Base-by-base conservation (phyloP, 495 filamentous ascomycete species). In the Lasiosphaeria hispida region DNA sequence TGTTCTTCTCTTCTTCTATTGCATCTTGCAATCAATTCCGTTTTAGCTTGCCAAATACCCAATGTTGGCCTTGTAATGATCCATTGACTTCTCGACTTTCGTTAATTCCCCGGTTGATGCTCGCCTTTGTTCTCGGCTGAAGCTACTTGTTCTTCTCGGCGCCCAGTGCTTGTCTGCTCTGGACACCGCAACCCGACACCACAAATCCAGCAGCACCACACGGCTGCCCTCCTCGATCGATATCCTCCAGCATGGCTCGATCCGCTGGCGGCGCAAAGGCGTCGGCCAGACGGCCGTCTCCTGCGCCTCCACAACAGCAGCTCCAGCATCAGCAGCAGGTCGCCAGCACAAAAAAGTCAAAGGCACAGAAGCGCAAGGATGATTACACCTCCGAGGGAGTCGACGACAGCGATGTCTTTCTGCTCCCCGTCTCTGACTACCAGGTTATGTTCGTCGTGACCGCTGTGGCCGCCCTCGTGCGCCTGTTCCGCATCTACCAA, bases 401-500 rank as follows among this genome's bases (percentile, higher is more conserved):
- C 33, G 73, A 77, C 48, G 85, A 91, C 73, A 82, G 88, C 72
- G 87, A 90, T 75, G 79, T 90, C 56, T 83, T 87, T 68, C 68
- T 86, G 39, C 82, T 98, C 14, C 88, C 92, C 10, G 71, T 79
- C 9, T 87, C 87, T 17, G 94, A 97, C 75, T 96, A 90, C 72
- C 84, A 88, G 69, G 65, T 89, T 44, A 76, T 96, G 67, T 73
- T 83, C 17, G 68, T 82, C 41, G 72, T 97, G 58, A 96, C 91
- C 42, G 57, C 92, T 43, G 63, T 96, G 55, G 90, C 88, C 15
- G 81, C 87, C 30, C 75, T 85, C 58, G 92, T 98, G 55, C 87
- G 94, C 59, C 75, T 98, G 33, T 98, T 96, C 80, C 85, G 90
- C 69, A 96, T 97, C 74, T 96, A 95, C 72, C 91, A 97, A 69